Evolutionary conservation across 768 basidiomycete species (phyloP).

Genomic region (Boletus rubescentipes): DNA sequence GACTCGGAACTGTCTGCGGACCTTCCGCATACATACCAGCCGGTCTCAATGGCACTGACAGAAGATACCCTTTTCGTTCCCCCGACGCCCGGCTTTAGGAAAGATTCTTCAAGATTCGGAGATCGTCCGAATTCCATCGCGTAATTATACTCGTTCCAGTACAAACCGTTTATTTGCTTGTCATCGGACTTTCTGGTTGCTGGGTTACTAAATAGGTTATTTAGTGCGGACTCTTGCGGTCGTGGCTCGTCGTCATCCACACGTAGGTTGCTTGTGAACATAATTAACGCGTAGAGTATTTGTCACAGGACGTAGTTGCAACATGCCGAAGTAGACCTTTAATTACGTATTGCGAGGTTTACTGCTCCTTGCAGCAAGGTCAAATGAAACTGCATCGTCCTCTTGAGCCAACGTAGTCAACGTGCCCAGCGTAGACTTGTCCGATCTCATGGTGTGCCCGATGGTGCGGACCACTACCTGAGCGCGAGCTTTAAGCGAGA

Average conservation of each 20-base stretch:
- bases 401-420: conserved; percentile 20
- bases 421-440: conserved; percentile 29
- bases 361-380: conserved; percentile 28
- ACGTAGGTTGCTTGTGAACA: neutral
- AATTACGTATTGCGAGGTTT: conserved; percentile 24
- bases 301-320: neutral
- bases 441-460: conserved; percentile 14
- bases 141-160: conserved; percentile 21
- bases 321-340: conserved; percentile 7
- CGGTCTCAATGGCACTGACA: conserved; percentile 56
- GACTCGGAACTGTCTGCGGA: conserved; percentile 38
- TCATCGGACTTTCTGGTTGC: conserved; percentile 5
- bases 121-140: conserved; percentile 46
- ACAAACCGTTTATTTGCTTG: neutral
- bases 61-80: conserved; percentile 51
- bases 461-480: conserved; percentile 13
- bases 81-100: conserved; percentile 59
- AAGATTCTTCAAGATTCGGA: conserved; percentile 25
- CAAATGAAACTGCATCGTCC: conserved; percentile 30
- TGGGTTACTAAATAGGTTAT: neutral
- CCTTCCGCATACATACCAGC: conserved; percentile 58
- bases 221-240: conserved; percentile 7
- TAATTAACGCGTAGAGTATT: neutral
- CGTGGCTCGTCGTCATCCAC: neutral
- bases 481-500: conserved; percentile 20